Percentiles rank a stretch among this genome's conserved stretches.
Evolutionary conservation across 768 basidiomycete genomes (phyloP).

Genomic region (Tricholoma flavovirens): DNA sequence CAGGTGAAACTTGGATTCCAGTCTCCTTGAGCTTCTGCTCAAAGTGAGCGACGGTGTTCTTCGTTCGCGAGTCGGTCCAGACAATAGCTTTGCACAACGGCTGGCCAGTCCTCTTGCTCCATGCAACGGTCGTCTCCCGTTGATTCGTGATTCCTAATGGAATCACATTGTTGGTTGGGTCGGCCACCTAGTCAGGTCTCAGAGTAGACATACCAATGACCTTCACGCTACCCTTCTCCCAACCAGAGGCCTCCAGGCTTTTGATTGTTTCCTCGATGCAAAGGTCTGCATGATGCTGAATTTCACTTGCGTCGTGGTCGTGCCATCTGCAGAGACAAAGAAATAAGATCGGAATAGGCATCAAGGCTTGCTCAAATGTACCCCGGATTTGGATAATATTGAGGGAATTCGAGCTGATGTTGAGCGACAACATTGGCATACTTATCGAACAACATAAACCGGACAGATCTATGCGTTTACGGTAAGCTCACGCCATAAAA

Average conservation of each 20-base stretch:
- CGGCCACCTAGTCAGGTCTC: slow-evolving; percentile 12
- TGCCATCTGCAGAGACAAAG: slow-evolving; percentile 65
- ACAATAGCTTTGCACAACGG: slow-evolving; percentile 88
- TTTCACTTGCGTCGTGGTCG: slow-evolving; percentile 85
- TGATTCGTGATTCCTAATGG: slow-evolving; percentile 87
- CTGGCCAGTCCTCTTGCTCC: slow-evolving; percentile 88
- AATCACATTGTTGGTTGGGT: neutral
- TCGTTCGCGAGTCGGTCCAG: slow-evolving; percentile 95
- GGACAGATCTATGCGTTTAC: slow-evolving; percentile 58
- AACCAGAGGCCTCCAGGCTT: slow-evolving; percentile 69
- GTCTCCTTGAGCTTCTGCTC: slow-evolving; percentile 63
- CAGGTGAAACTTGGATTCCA: slow-evolving; percentile 68
- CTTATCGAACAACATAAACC: slow-evolving; percentile 88
- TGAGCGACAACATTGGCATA: slow-evolving; percentile 83
- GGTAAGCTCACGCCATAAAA: neutral
- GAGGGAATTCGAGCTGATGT: slow-evolving; percentile 89
- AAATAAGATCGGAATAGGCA: neutral
- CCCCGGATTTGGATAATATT: slow-evolving; percentile 89
- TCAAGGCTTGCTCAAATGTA: slow-evolving; percentile 22
- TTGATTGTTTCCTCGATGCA: slow-evolving; percentile 73
- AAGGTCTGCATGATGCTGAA: slow-evolving; percentile 63
- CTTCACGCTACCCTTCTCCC: slow-evolving; percentile 77
- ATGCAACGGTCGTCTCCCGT: slow-evolving; percentile 91
- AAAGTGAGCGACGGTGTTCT: slow-evolving; percentile 75
- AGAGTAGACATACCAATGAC: slow-evolving; percentile 67